Base-by-base conservation (phyloP, 2,329 filamentous ascomycete genomes). In the Epichloe glyceriae region DNA sequence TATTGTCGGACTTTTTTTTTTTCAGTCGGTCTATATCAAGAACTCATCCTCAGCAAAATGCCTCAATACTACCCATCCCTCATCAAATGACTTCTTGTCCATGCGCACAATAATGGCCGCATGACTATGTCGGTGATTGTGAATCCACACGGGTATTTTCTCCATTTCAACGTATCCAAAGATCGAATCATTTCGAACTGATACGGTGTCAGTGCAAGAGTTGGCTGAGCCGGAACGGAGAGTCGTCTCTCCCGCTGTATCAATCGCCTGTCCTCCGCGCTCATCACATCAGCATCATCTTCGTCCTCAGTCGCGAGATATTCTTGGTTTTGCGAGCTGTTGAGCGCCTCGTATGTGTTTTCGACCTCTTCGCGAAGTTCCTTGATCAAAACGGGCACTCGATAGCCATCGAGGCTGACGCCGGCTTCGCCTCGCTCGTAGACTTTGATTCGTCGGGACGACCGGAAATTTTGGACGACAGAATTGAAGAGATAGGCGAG, bases 111-210 rank as follows among this genome's bases (percentile, higher is more conserved):
- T 87, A 46, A 97, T 95, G 3, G 90, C 90, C 0, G 90, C 91
- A 66, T 97, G 91, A 53, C 80, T 87, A 63, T 95, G 88, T n/a
- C 74, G 70, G 50, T 81, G 76, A 5, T 89, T 85, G 56, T 85
- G 84, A 39, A 93, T 90, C 68, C 85, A 83, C 3, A 90, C 79
- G 1, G 79, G 56, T 79, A 83, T 63, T 83, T 85, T 46, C 74
- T 72, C 76, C 79, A 84, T 4, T 75, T 73, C 2, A 83, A 62
- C n/a, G 65, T 63, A 59, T 97, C 82, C 46, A 97, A 71, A 10
- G 81, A 79, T 33, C 85, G 75, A 54, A 95, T 86, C 79, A 95
- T 95, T 46, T 78, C 75, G 63, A 95, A 95, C 67, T 97, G 91
- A 46, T 82, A 79, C 4, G 82, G 74, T 0, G 86, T 83, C 49